Percentiles rank a stretch among this genome's conserved stretches.
Evolutionary conservation across 1,139 yeast species (phyloP).

Genomic region (Candida sp.): DNA sequence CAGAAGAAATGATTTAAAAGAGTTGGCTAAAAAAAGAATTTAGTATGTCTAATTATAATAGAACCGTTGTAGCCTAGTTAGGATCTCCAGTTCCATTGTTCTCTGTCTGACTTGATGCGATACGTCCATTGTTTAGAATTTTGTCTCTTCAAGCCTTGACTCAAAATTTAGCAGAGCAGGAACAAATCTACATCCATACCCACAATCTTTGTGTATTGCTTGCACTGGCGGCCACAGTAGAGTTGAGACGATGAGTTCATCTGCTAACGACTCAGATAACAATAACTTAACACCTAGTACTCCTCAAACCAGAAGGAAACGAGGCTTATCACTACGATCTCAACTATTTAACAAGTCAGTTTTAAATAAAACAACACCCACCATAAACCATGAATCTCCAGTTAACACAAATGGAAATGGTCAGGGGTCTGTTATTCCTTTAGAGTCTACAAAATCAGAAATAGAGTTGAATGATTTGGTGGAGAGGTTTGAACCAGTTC

Average conservation of each 20-base stretch:
- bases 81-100: neutral
- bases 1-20: neutral
- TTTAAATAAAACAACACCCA: neutral
- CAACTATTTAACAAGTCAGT: slow-evolving; percentile 60
- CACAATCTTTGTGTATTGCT: no score
- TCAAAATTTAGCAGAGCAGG: neutral
- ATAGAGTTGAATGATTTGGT: neutral
- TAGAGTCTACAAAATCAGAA: neutral
- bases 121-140: neutral
- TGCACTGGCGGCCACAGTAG: no score
- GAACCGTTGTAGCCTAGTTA: no score
- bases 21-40: no score
- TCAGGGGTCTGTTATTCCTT: neutral
- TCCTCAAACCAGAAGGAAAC: slow-evolving; percentile 43
- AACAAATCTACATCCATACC: no score
- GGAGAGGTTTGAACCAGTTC: neutral
- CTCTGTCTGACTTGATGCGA: neutral
- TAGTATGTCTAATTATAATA: no score
- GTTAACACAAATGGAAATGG: neutral
- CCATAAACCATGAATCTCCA: neutral
- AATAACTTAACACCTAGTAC: slow-evolving; percentile 11
- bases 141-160: neutral
- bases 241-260: neutral
- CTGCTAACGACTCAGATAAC: slow-evolving; percentile 5
- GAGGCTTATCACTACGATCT: slow-evolving; percentile 74